Conservation (phyloP, 2,329 filamentous ascomycete species). For the Aureobasidium melanogenum region DNA sequence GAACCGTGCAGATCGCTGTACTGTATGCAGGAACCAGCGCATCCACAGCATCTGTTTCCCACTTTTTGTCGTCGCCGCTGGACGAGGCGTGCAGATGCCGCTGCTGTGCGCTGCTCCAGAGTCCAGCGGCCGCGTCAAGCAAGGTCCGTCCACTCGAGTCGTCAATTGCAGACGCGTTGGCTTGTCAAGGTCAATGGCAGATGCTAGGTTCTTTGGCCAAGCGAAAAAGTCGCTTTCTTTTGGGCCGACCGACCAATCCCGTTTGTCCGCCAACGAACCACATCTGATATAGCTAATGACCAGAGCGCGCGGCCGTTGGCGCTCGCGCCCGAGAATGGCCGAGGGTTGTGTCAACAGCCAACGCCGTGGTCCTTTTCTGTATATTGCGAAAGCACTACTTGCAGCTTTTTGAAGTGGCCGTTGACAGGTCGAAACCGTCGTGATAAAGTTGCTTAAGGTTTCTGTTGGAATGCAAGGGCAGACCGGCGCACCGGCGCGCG, state of each 20-base stretch:
- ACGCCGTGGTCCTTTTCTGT: background rate
- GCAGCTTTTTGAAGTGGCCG: background rate
- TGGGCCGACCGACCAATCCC: background rate
- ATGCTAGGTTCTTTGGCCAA: constrained; percentile 8
- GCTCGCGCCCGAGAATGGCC: constrained; percentile 11
- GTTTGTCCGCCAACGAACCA: constrained; percentile 7
- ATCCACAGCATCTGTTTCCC: constrained; percentile 2
- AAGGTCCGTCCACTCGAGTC: constrained; percentile 6
- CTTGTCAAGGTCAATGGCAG: background rate
- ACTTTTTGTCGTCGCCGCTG: background rate
- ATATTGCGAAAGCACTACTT: constrained; percentile 3
- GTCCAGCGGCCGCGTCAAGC: background rate
- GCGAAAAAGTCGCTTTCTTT: background rate
- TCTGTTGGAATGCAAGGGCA: constrained; percentile 12
- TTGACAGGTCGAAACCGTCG: constrained; percentile 10
- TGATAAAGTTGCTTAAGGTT: constrained; percentile 14
- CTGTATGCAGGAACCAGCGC: constrained; percentile 5
- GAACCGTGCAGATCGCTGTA: constrained; percentile 7
- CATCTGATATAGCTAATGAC: constrained; percentile 8
- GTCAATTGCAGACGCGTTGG: background rate
- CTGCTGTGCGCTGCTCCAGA: background rate
- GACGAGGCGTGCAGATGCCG: background rate
- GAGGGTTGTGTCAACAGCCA: background rate
- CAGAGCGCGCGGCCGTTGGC: constrained; percentile 9
- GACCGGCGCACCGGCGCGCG: constrained; percentile 12